These are phyloP conservation scores for Mayamaea pseudoterrestris DNA, from an alignment of 108 stramenopile species.

Conservation along the genomic window DNA sequence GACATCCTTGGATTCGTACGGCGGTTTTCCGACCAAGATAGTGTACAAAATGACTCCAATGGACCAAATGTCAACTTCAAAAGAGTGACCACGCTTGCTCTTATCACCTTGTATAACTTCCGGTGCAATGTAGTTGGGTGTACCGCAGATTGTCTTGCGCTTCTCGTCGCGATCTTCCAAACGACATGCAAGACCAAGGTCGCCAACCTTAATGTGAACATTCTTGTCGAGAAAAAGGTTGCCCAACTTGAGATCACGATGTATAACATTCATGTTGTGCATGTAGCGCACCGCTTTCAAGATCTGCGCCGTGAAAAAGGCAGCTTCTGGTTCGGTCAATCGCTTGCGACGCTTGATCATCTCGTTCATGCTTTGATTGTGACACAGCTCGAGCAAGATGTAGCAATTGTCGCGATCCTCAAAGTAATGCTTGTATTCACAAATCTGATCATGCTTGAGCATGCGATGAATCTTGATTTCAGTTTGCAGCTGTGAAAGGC, in stretches of 20 bases:
- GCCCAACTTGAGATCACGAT: conserved; percentile 98
- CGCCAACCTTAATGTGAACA: conserved; percentile 79
- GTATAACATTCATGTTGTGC: conserved; percentile 86
- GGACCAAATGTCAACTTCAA: conserved; percentile 97
- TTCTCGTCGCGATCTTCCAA: conserved; percentile 77
- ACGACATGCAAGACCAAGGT: conserved; percentile 94
- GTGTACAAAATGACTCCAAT: conserved; percentile 97
- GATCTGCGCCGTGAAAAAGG: conserved; percentile 69
- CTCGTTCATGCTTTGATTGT: conserved; percentile 93
- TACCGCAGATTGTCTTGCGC: conserved; percentile 96
- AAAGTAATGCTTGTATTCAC: conserved; percentile 96
- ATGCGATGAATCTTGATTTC: conserved; percentile 97
- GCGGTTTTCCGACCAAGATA: conserved; percentile 92
- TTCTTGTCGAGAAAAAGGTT: conserved; percentile 91
- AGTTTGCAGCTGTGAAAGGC: conserved; percentile 74
- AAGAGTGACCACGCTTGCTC: conserved; percentile 84
- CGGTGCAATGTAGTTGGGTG: conserved; percentile 99
- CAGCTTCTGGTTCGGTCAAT: conserved; percentile 81
- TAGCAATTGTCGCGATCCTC: conserved; percentile 94
- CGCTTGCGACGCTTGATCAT: conserved; percentile 86
- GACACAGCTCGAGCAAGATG: conserved; percentile 95
- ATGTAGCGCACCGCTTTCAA: conserved; percentile 85
- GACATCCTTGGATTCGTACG: conserved; percentile 95
- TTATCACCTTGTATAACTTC: conserved; percentile 90
- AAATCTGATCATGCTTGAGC: conserved; percentile 85